Evolutionary conservation across 2,329 filamentous ascomycete species (phyloP), one percentile per base, ranked within the genome.

Genomic region (Aspergillus sp.): DNA sequence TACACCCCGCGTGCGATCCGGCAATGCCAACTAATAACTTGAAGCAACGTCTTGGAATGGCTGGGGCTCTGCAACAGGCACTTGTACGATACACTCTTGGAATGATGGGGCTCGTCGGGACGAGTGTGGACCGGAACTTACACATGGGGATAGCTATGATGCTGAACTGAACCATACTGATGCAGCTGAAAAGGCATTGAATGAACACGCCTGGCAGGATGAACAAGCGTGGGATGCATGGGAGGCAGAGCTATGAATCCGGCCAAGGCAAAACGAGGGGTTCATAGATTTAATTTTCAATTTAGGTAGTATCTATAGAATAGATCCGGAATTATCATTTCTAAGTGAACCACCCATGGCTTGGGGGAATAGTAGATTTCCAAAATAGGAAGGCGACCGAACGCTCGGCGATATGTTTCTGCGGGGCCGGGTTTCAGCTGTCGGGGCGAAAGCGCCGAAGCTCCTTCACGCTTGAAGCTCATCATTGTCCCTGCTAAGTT

Each of bases 21-120:
- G 11, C 6, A 31, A 17, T 33, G 23, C 40, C 17, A 37, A 37
- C 50, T 60, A 48, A 49, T 60, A 44, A 25, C 41, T 55, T 27
- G 14, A 57, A 90, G 91, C 91, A 40, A 95, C 91, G 8, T 86
- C 88, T 0, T 91, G 90, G 87, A 93, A 93, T 64, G 90, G 90
- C 21, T 90, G 86, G 76, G 87, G 87, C 48, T 86, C 89, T 72
- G 82, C 86, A 0, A 81, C 84, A 15, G 90, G 90, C 12, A 93
- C 90, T 1, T 91, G 90, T 62, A 89, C 89, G 0, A 73, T 93
- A 17, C 91, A 96, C 70, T 85, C 85, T 1, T 95, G 88, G 82
- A 91, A 91, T 60, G 87, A 91, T 63, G 81, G 82, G 0, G 71
- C 79, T 1, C 79, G 82, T 0, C 77, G 81, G 21, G 90, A 91